Evolutionary conservation across 202 grass and related monocot genomes (phyloP).

Genomic region (Bolboschoenoplectus hybrid): DNA sequence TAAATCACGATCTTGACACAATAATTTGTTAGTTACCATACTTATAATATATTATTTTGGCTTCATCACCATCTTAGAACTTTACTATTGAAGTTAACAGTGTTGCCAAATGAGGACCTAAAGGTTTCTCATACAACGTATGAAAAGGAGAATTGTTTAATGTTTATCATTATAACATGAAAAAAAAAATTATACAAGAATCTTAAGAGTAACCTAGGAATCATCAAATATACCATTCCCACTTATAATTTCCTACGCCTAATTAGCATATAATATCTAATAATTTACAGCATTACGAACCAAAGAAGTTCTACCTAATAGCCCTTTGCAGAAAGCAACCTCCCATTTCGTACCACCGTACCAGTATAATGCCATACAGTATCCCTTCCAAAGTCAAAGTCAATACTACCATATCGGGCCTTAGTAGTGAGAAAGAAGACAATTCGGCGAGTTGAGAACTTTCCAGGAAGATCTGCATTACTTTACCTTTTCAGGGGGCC

Average conservation of each 20-base stretch:
- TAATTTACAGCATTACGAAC: constrained; percentile 32
- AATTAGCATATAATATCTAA: constrained; percentile 32
- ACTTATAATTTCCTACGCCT: constrained; percentile 16
- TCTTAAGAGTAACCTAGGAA: constrained; percentile 9
- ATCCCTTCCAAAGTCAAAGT: background rate
- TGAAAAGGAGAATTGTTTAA: background rate
- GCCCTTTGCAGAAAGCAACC: background rate
- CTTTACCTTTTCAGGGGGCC: background rate
- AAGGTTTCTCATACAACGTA: background rate
- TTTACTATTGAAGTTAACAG: background rate
- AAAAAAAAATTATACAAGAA: constrained; percentile 11
- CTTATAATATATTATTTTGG: background rate
- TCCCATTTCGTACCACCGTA: background rate
- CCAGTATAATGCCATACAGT: background rate
- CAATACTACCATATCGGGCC: background rate
- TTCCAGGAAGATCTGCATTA: background rate
- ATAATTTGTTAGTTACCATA: background rate
- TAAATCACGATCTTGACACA: background rate
- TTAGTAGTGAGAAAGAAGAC: background rate
- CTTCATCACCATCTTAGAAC: background rate
- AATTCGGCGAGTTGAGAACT: background rate
- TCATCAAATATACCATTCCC: background rate
- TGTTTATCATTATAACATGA: background rate
- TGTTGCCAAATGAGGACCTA: background rate
- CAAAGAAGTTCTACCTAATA: background rate